Evolutionary conservation across 768 basidiomycete genomes (phyloP).

Genomic region (Suillus cothurnatus): DNA sequence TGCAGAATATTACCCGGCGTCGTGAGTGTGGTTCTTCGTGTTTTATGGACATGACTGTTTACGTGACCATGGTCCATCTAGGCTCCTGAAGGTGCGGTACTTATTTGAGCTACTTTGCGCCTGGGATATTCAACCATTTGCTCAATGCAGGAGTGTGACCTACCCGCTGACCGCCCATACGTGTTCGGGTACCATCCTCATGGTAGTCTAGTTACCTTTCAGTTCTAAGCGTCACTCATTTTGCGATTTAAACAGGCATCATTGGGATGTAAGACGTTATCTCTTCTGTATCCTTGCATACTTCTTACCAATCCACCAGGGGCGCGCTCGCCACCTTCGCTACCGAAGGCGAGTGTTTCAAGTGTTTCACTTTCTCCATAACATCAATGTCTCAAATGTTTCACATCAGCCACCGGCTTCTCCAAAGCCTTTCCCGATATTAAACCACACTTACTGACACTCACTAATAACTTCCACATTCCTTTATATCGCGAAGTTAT

Average conservation of each 20-base stretch:
- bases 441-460: constrained; percentile 88
- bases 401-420: constrained; percentile 79
- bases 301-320: constrained; percentile 45
- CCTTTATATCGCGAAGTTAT: constrained; percentile 94
- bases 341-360: constrained; percentile 69
- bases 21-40: constrained; percentile 60
- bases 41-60: not conserved
- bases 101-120: not conserved
- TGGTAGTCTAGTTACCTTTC: constrained; percentile 41
- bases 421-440: constrained; percentile 90
- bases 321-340: constrained; percentile 96
- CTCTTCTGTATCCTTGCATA: not conserved
- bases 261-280: constrained; percentile 84
- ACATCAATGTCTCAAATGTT: constrained; percentile 5
- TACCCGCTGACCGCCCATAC: constrained; percentile 91
- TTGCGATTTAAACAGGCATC: constrained; percentile 60
- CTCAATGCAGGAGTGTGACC: constrained; percentile 65
- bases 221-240: constrained; percentile 9
- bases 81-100: constrained; percentile 51
- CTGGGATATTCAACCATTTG: not conserved
- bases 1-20: constrained; percentile 88
- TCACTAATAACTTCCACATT: constrained; percentile 86
- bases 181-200: constrained; percentile 99
- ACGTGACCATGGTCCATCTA: constrained; percentile 25
- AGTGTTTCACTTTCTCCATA: constrained; percentile 11